Evolutionary conservation across 305 asterid species (phyloP).

Genomic region (Fraxinus nigra): DNA sequence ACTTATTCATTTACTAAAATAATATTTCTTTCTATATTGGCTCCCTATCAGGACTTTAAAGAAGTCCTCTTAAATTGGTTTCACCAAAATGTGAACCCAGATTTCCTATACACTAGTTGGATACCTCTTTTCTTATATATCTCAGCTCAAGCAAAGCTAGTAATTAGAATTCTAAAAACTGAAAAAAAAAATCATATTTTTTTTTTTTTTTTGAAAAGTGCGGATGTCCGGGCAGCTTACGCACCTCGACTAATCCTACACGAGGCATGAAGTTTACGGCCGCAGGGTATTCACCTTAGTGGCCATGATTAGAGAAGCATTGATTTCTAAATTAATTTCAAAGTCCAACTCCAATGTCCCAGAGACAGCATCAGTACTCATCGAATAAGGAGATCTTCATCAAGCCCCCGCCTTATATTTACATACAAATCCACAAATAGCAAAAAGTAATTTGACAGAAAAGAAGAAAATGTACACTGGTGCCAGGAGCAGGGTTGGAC

Average conservation of each 20-base stretch:
- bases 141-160: neutral
- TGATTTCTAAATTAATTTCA: neutral
- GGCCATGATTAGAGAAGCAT: neutral
- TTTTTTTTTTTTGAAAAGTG: too few species aligned
- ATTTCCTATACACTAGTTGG: neutral
- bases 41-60: conserved; percentile 1
- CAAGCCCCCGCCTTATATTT: neutral
- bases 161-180: neutral
- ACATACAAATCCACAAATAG: neutral
- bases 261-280: too few species aligned
- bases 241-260: too few species aligned
- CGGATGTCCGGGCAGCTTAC: too few species aligned
- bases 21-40: neutral
- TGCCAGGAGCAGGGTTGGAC: conserved; percentile 83
- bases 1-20: neutral
- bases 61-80: neutral
- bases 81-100: neutral
- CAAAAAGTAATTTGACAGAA: neutral
- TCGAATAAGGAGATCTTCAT: neutral
- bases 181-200: neutral
- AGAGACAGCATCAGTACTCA: neutral
- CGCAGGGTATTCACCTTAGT: too few species aligned
- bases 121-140: neutral
- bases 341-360: neutral
- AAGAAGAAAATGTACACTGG: conserved; percentile 48